Base-by-base conservation (phyloP, 2,329 filamentous ascomycete genomes). In the Diaporthe citriasiana region DNA sequence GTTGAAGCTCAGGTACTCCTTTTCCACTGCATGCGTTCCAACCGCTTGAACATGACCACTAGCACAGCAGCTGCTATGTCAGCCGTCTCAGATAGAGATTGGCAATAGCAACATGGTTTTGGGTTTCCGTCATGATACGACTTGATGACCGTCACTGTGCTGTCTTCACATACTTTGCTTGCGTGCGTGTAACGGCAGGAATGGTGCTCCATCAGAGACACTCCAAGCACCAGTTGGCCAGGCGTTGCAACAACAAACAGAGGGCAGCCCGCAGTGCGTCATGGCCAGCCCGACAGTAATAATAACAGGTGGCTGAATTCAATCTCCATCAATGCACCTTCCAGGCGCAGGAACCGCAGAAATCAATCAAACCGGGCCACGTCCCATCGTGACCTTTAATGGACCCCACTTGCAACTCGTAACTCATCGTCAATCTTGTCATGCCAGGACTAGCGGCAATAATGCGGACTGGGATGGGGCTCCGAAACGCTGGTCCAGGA, bases 311-410 rank as follows among this genome's bases (percentile, higher is more conserved):
- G 73, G 70, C 63, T 74, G 63, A 73, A 68, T 47, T 53, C 45
- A 40, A 47, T 60, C 68, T 55, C 47, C 70, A 47, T 65, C 42
- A 68, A 68, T 69, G 71, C 71, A 57, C 27, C n/a, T 30, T 22
- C 35, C 70, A 55, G 73, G 56, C 65, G 71, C 71, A 75, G 73
- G 73, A 51, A 75, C 70, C 70, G 70, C 70, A 55, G 60, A 73
- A 65, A 63, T 73, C 73, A 75, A 75, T 75, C 42, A 59, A 72
- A 73, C 70, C 13, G 66, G 65, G 73, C 71, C 73, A 75, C 73
- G 73, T 75, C 70, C 65, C 50, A 63, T 68, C 66, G 71, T 71
- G 56, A 70, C 71, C 50, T 70, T 53, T 45, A 35, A 47, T 60
- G 47, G 47, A 56, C 71, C 70, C 71, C 73, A 75, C 73, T 30